phyloP scores from a whole-genome alignment of 371 early-diverging fungal genomes.

The Coemansia sp. region DNA sequence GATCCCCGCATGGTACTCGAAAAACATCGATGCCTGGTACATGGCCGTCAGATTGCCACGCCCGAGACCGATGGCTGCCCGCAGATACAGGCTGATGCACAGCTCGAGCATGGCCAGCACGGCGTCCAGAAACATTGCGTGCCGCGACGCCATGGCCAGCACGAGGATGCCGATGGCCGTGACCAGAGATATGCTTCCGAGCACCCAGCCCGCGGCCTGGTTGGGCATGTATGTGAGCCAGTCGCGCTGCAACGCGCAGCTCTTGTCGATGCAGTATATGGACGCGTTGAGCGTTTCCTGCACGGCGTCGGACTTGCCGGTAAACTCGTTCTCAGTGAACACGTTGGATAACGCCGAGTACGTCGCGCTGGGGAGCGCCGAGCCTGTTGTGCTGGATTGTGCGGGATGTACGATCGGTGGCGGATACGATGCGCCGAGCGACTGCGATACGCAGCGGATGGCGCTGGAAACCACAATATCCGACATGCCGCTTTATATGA shows the following conservation, averaged over 20 bases:
- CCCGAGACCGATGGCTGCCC: slow-evolving; percentile 14
- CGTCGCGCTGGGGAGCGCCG: not conserved
- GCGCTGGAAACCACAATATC: not conserved
- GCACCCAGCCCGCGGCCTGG: slow-evolving; percentile 19
- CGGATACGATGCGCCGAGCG: not conserved
- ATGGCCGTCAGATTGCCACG: not conserved
- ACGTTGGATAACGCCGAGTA: not conserved
- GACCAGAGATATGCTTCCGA: slow-evolving; percentile 9
- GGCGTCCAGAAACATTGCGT: slow-evolving; percentile 20
- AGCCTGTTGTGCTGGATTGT: not conserved
- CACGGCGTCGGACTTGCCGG: not conserved
- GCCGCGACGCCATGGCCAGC: slow-evolving; percentile 2
- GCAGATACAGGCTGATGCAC: slow-evolving; percentile 19
- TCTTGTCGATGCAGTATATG: slow-evolving; percentile 4
- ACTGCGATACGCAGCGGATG: not conserved
- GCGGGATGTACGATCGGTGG: slow-evolving; percentile 5
- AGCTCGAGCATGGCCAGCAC: slow-evolving; percentile 28
- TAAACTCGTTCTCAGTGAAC: not conserved
- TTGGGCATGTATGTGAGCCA: slow-evolving; percentile 25
- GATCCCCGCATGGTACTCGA: slow-evolving; percentile 29
- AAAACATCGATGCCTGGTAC: slow-evolving; percentile 29
- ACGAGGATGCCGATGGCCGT: slow-evolving; percentile 4
- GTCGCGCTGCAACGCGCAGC: slow-evolving; percentile 13
- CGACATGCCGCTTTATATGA: not conserved
- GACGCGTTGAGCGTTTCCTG: not conserved